Evolutionary conservation across 495 filamentous ascomycete species (phyloP).

Genomic region (Parathielavia hyrcaniae): DNA sequence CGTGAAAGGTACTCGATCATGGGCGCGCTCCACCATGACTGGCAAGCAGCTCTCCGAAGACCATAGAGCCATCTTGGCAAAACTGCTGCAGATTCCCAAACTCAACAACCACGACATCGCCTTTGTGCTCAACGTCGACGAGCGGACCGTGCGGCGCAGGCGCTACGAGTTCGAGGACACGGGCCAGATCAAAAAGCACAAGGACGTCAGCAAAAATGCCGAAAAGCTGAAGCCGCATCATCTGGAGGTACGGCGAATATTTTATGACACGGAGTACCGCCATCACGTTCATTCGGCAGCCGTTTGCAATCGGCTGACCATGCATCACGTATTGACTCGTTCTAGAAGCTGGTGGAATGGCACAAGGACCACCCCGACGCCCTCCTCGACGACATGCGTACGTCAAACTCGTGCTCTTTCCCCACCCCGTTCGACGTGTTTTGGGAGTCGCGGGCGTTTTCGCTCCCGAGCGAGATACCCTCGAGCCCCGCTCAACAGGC

Average conservation of each 20-base stretch:
- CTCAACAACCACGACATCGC: conserved; percentile 29
- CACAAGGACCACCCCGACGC: conserved; percentile 27
- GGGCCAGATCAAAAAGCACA: conserved; percentile 21
- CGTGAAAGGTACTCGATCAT: not conserved
- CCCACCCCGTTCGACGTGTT: too few species aligned
- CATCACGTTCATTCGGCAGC: not conserved
- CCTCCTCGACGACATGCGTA: conserved; percentile 30
- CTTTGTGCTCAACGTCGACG: conserved; percentile 21
- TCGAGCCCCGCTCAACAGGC: too few species aligned
- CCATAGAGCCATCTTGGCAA: conserved; percentile 19
- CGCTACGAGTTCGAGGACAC: conserved; percentile 22
- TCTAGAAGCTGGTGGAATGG: conserved; percentile 28
- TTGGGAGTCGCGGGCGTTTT: too few species aligned
- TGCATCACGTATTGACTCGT: not conserved
- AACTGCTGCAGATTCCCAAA: conserved; percentile 23
- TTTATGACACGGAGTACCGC: not conserved
- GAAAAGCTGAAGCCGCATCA: conserved; percentile 28
- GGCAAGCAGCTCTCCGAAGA: conserved; percentile 25
- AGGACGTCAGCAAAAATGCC: conserved; percentile 30
- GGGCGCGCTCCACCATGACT: conserved; percentile 17
- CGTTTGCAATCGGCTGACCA: not conserved
- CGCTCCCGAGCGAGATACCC: too few species aligned
- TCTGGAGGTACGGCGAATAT: conserved; percentile 19
- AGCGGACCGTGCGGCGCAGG: conserved; percentile 27
- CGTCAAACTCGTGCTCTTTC: too few species aligned